Conservation (phyloP, 192 early-diverging fungal species). For the Pilaira anomala region DNA sequence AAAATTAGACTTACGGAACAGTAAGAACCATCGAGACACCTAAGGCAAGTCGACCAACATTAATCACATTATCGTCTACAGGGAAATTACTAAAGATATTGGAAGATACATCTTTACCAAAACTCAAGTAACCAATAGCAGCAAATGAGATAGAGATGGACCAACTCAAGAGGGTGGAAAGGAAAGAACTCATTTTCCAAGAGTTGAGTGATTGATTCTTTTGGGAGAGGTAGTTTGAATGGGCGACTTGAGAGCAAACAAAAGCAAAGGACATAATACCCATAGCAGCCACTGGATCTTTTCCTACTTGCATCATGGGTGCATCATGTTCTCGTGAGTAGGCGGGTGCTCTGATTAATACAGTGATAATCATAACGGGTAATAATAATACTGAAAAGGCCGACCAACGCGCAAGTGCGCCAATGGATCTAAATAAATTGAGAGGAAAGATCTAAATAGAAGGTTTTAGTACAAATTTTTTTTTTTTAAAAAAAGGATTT, state of each 20-base stretch:
- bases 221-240: slow-evolving; percentile 54
- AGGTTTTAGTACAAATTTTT: slow-evolving; percentile 1
- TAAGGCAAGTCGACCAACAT: slow-evolving; percentile 55
- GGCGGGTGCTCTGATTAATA: slow-evolving; percentile 52
- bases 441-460: slow-evolving; percentile 53
- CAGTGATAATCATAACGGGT: slow-evolving; percentile 59
- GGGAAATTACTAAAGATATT: slow-evolving; percentile 70
- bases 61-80: slow-evolving; percentile 53
- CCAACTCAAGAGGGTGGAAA: slow-evolving; percentile 50
- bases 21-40: slow-evolving; percentile 63
- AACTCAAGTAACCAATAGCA: slow-evolving; percentile 55
- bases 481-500: not conserved
- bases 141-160: slow-evolving; percentile 58
- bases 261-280: slow-evolving; percentile 70
- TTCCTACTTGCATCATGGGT: slow-evolving; percentile 51
- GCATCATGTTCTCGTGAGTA: slow-evolving; percentile 50
- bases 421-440: slow-evolving; percentile 60
- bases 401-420: slow-evolving; percentile 52
- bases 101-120: slow-evolving; percentile 56
- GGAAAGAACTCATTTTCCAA: slow-evolving; percentile 48
- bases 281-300: slow-evolving; percentile 57
- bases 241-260: slow-evolving; percentile 59
- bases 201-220: slow-evolving; percentile 37
- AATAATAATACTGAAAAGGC: slow-evolving; percentile 55
- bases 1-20: slow-evolving; percentile 40